These are phyloP conservation scores for Guyanaporus albipodus DNA, from an alignment of 768 basidiomycete species.

Conservation along the genomic window DNA sequence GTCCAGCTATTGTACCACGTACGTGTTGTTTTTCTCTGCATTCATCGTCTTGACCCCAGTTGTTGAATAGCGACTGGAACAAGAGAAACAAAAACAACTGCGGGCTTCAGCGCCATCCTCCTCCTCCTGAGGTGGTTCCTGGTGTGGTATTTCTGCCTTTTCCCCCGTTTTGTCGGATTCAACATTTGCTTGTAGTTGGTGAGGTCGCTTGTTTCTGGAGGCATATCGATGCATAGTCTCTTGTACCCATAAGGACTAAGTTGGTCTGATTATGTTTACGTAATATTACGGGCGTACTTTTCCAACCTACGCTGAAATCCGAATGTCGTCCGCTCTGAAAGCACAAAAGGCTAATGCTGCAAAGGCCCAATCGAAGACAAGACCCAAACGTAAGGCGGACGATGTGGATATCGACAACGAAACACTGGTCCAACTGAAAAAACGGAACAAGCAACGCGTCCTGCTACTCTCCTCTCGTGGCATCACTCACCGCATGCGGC, in stretches of 20 bases:
- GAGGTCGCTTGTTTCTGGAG: slow-evolving; percentile 5
- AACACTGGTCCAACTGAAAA: slow-evolving; percentile 39
- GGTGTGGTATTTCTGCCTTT: neutral
- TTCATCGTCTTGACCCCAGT: slow-evolving; percentile 3
- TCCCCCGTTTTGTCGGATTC: neutral
- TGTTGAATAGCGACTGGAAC: slow-evolving; percentile 67
- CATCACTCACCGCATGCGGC: slow-evolving; percentile 93
- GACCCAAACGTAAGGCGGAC: slow-evolving; percentile 62
- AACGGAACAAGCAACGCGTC: slow-evolving; percentile 93
- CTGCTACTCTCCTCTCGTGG: slow-evolving; percentile 90
- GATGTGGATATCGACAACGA: slow-evolving; percentile 57
- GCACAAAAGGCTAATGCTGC: slow-evolving; percentile 55
- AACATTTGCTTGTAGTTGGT: neutral
- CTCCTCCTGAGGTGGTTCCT: slow-evolving; percentile 21
- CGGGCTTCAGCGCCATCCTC: slow-evolving; percentile 34
- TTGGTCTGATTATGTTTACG: slow-evolving; percentile 16
- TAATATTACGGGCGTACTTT: slow-evolving; percentile 11
- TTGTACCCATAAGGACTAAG: slow-evolving; percentile 8
- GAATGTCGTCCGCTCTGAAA: slow-evolving; percentile 68
- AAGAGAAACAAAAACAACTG: slow-evolving; percentile 85
- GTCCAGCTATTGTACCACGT: slow-evolving; percentile 88
- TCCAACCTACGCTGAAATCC: neutral
- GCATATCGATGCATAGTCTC: slow-evolving; percentile 7
- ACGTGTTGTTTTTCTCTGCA: slow-evolving; percentile 28
- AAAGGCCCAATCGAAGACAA: slow-evolving; percentile 40